Percentiles rank a stretch among this genome's conserved stretches.
These are phyloP conservation scores for Mycena filopes DNA, from an alignment of 768 basidiomycete genomes.

Conservation along the genomic window DNA sequence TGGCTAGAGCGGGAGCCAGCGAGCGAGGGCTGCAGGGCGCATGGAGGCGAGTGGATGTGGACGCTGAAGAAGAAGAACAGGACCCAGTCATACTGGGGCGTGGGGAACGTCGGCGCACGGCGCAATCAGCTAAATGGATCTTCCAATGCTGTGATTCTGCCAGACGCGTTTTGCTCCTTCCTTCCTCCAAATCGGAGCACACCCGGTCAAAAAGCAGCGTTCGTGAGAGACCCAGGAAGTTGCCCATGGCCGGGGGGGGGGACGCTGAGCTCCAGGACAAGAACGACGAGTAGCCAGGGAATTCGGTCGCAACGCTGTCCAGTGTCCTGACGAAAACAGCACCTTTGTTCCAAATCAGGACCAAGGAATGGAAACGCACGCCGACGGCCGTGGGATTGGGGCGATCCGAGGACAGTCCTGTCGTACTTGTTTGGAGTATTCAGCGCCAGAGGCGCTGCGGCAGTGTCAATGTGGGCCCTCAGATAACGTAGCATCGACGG, in stretches of 20 bases:
- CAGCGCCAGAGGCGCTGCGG: constrained; percentile 4
- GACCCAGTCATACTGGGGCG: constrained; percentile 14
- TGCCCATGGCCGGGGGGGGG: too few species aligned
- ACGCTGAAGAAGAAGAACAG: neutral
- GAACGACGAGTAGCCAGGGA: too few species aligned
- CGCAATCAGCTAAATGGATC: constrained; percentile 13
- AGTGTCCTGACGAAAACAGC: constrained; percentile 3
- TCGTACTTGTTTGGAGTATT: neutral
- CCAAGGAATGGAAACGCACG: constrained; percentile 19
- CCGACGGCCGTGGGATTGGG: constrained; percentile 3
- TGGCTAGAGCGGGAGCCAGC: constrained; percentile 4
- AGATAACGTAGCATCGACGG: neutral
- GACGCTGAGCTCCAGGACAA: too few species aligned
- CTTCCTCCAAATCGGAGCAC: neutral
- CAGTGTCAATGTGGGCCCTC: neutral
- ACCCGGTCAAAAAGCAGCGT: too few species aligned
- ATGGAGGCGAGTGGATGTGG: neutral
- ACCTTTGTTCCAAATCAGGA: constrained; percentile 18
- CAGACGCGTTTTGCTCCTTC: neutral
- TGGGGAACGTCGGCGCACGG: constrained; percentile 20
- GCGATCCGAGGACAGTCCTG: neutral
- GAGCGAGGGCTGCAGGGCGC: neutral
- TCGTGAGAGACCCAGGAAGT: neutral
- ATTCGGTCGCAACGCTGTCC: neutral
- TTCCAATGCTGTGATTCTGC: constrained; percentile 10